Conservation (phyloP, 768 basidiomycete species). For the Suillus lakei region DNA sequence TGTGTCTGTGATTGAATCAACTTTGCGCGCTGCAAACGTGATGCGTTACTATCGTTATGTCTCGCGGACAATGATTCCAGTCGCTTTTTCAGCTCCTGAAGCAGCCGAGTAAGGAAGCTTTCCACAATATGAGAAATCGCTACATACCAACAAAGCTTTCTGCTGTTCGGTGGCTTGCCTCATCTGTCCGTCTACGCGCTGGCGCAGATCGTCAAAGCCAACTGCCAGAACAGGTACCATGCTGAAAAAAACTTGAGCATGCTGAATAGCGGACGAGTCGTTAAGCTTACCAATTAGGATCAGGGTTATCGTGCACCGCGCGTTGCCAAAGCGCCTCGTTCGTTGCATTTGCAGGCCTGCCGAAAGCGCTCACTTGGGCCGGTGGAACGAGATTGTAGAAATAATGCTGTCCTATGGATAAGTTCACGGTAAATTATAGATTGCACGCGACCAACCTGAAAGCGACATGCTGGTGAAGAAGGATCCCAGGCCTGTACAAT, state of each 20-base stretch:
- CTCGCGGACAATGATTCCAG: constrained; percentile 62
- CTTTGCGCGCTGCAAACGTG: constrained; percentile 67
- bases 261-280: constrained; percentile 1
- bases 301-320: constrained; percentile 81
- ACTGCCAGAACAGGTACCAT: constrained; percentile 80
- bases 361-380: constrained; percentile 63
- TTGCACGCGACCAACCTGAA: constrained; percentile 61
- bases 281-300: constrained; percentile 67
- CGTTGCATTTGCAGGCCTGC: constrained; percentile 70
- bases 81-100: constrained; percentile 69
- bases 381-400: constrained; percentile 89
- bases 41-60: constrained; percentile 68
- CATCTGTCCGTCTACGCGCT: constrained; percentile 77
- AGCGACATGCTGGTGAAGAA: constrained; percentile 68
- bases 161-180: constrained; percentile 68
- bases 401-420: constrained; percentile 54
- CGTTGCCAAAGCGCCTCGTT: constrained; percentile 80
- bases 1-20: constrained; percentile 70
- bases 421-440: constrained; percentile 1
- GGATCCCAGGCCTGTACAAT: constrained; percentile 78
- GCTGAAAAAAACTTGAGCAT: constrained; percentile 40
- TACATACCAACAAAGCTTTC: constrained; percentile 60
- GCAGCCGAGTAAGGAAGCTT: constrained; percentile 3
- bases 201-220: constrained; percentile 82
- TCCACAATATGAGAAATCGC: background rate